Evolutionary conservation across 2,329 filamentous ascomycete species (phyloP).

Genomic region (Saccharata proteae): DNA sequence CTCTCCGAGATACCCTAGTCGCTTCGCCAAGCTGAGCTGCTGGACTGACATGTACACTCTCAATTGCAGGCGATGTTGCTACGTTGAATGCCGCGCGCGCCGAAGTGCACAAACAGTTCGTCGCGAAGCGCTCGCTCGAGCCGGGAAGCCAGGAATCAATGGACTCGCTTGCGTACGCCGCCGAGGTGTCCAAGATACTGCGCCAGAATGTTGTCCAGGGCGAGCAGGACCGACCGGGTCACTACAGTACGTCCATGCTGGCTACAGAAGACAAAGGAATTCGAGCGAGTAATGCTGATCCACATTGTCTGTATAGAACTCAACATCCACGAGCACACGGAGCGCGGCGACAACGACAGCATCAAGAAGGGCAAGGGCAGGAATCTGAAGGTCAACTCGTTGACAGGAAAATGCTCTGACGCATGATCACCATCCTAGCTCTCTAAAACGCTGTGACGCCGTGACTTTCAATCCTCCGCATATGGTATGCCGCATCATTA

Average conservation of each 20-base stretch:
- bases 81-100: slow-evolving; percentile 58
- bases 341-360: slow-evolving; percentile 85
- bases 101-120: slow-evolving; percentile 65
- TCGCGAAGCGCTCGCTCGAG: slow-evolving; percentile 49
- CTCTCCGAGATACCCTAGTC: slow-evolving; percentile 6
- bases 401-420: slow-evolving; percentile 5
- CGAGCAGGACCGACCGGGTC: slow-evolving; percentile 29
- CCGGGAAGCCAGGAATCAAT: slow-evolving; percentile 46
- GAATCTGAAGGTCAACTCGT: no score
- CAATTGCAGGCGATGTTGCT: slow-evolving; percentile 50
- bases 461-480: no score
- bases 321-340: slow-evolving; percentile 80
- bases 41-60: background rate
- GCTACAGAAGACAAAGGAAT: no score
- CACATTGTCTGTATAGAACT: slow-evolving; percentile 45
- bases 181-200: slow-evolving; percentile 71
- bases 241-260: slow-evolving; percentile 47
- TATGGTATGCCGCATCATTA: no score
- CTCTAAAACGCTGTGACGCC: background rate
- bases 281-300: background rate
- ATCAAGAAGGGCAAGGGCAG: slow-evolving; percentile 53
- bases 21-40: slow-evolving; percentile 1
- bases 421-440: slow-evolving; percentile 2
- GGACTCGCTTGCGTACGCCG: slow-evolving; percentile 62
- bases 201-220: slow-evolving; percentile 84